Base-by-base conservation (phyloP, 345 rosid genomes). In the Microthlaspi erraticum region DNA sequence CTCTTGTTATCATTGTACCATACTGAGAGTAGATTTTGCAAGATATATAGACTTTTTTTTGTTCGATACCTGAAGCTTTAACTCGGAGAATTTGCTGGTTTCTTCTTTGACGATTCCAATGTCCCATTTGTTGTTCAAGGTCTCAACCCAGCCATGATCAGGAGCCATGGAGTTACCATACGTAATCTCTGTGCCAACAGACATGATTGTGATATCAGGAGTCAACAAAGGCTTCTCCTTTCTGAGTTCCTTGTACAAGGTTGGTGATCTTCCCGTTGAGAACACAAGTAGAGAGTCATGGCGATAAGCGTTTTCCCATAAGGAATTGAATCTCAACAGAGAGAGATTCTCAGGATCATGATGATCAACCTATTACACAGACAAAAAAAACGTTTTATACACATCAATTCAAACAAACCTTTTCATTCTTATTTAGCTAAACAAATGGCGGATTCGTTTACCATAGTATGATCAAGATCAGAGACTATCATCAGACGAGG, bases 401-500 rank as follows among this genome's bases (percentile, higher is more conserved):
- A 38, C 26, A 31, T 32, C 29, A 45, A 60, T 56, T 56, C 4
- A 51, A 59, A 42, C 46, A n/a, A 46, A 41, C 12, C 50, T 7
- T 49, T 46, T 37, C 2, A 10, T 11, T 26, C 11, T 53, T 29
- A 36, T 18, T 10, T 12, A 14, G 29, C 46, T 4, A 9, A 32
- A 8, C 34, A 17, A 49, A 12, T 29, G 33, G 54, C 45, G 20
- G 0, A 26, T 2, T 26, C 17, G 1, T 46, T 46, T 59, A 94
- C 99, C 98, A 94, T 94, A 6, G 98, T 92, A 42, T 92, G 88
- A 79, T 94, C 99, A 79, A 94, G 98, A 83, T 94, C 99, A 0
- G 98, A 92, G 73, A 94, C 97, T 13, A 94, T 83, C 98, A 94
- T 91, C 11, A 94, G 75, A 59, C 88, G 95, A n/a, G 99, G 83